Base-by-base conservation (phyloP, 139 green algal species). In the Closterium sp. region DNA sequence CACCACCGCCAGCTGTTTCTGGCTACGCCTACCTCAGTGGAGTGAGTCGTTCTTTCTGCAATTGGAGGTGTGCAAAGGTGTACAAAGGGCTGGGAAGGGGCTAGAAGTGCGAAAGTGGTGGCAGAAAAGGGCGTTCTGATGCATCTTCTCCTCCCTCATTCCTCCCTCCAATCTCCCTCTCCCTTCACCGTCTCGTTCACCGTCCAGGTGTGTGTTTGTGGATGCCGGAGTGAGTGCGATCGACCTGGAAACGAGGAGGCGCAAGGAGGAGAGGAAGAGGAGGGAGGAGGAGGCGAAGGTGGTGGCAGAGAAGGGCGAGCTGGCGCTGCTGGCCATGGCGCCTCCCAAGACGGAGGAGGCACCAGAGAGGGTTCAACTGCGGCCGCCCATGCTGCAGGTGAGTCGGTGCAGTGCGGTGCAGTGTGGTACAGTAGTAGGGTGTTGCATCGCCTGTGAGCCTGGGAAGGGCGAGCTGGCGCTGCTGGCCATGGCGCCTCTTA, bases 321-420 rank as follows among this genome's bases (percentile, higher is more conserved):
- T 94, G 31, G 92, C 92, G 9, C 45, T 94, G 22, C 92, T 94
- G 24, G 93, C 89, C 10, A 32, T 94, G n/a, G 92, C 89, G 21
- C 31, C 91, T 29, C 38, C 88, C 42, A 88, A 94, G 89, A 38
- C 31, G 31, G 91, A 88, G 2, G 73, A 42, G 19, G 79, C 88
- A 21, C 32, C 45, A 2, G 87, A 92, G 70, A 91, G 70, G 45
- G 29, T 94, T 17, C 70, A 94, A 19, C 70, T 88, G 27, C 92
- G 92, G 5, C 92, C 92, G 4, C 89, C 92, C 34, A 93, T 94
- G 92, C 62, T 94, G 24, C 92, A 94, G 86, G 91, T 93, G 17
- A 50, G 90, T 34, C 10, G 38, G 38, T 45, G 38, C 38, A 45
- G 38, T 45, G 38, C 38, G 38, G 38, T 31, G 2, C 13, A 86